Percentiles rank a stretch among this genome's conserved stretches.
phyloP scores from a whole-genome alignment of 495 filamentous ascomycete species.

The Astrothelium macrocarpum region DNA sequence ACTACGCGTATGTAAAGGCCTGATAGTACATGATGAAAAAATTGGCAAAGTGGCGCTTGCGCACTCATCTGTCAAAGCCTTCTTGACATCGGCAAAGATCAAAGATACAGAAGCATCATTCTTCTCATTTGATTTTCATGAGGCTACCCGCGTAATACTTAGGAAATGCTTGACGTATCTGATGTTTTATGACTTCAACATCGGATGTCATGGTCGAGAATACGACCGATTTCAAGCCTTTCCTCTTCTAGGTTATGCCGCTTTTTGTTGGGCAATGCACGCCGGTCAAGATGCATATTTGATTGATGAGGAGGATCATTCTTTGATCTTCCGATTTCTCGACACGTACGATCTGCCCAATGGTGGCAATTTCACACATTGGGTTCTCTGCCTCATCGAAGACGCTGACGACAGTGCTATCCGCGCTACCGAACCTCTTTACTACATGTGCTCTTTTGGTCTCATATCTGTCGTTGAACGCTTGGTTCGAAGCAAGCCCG shows the following conservation, averaged over 20 bases:
- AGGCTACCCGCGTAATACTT: slow-evolving; percentile 2
- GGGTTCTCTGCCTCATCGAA: slow-evolving; percentile 1
- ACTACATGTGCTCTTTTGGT: not conserved
- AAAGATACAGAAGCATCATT: slow-evolving; percentile 1
- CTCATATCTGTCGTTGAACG: not conserved
- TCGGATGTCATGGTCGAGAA: not conserved
- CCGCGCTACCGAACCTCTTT: not conserved
- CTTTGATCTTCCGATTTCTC: slow-evolving; percentile 1
- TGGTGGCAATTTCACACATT: not conserved
- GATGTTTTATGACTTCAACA: slow-evolving; percentile 10
- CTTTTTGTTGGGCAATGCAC: not conserved
- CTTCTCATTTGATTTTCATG: slow-evolving; percentile 6
- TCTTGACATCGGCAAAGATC: slow-evolving; percentile 10
- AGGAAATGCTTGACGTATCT: slow-evolving; percentile 15
- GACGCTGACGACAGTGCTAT: not conserved
- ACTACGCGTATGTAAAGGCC: slow-evolving; percentile 10
- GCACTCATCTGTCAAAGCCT: slow-evolving; percentile 11
- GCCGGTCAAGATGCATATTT: not conserved
- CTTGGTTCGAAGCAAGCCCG: not conserved
- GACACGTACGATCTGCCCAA: not conserved
- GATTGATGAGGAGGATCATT: not conserved
- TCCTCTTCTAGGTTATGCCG: slow-evolving; percentile 5
- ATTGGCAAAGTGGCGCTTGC: slow-evolving; percentile 9
- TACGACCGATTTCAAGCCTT: not conserved
- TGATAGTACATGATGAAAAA: not conserved